A percentile compares a stretch with the other conserved stretches of the same genome.
Evolutionary conservation across 768 basidiomycete genomes (phyloP).

Genomic region (Serpula lacrymans): DNA sequence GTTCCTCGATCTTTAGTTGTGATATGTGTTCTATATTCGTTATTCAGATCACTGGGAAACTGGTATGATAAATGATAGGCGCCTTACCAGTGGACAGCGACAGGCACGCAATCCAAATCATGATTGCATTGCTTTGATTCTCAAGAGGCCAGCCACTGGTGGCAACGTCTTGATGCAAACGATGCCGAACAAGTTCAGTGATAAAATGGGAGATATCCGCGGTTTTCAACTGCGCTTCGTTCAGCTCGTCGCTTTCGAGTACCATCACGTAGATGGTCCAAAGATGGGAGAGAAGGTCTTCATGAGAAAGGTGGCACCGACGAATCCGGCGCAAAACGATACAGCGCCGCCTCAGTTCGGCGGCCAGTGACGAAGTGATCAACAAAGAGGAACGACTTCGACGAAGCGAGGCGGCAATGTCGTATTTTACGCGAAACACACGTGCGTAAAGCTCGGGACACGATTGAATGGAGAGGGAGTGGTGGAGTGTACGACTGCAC

Average conservation of each 20-base stretch:
- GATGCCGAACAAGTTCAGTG: conserved; percentile 17
- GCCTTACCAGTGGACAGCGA: conserved; percentile 35
- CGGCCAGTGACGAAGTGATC: conserved; percentile 38
- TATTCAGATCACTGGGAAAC: conserved; percentile 17
- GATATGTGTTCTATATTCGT: conserved; percentile 35
- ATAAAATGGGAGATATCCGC: conserved; percentile 36
- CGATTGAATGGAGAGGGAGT: conserved; percentile 36
- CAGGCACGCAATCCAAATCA: conserved; percentile 31
- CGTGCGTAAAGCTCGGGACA: conserved; percentile 56
- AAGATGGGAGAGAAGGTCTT: conserved; percentile 40
- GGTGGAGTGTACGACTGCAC: conserved; percentile 43
- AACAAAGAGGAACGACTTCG: conserved; percentile 21
- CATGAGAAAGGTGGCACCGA: conserved; percentile 22
- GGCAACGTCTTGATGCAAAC: conserved; percentile 6
- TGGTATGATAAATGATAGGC: conserved; percentile 17
- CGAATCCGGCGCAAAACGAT: conserved; percentile 47
- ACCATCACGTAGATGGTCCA: conserved; percentile 60
- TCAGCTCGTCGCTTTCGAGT: conserved; percentile 51
- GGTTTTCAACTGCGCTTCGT: conserved; percentile 41
- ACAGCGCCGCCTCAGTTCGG: conserved; percentile 47
- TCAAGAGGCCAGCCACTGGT: conserved; percentile 18
- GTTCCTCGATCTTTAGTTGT: conserved; percentile 32
- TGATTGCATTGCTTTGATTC: conserved; percentile 1
- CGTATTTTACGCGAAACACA: conserved; percentile 51
- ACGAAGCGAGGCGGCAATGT: conserved; percentile 27